Evolutionary conservation across 2,329 filamentous ascomycete genomes (phyloP), one percentile per base, ranked within the genome.

Genomic region (Cladosporium velox): DNA sequence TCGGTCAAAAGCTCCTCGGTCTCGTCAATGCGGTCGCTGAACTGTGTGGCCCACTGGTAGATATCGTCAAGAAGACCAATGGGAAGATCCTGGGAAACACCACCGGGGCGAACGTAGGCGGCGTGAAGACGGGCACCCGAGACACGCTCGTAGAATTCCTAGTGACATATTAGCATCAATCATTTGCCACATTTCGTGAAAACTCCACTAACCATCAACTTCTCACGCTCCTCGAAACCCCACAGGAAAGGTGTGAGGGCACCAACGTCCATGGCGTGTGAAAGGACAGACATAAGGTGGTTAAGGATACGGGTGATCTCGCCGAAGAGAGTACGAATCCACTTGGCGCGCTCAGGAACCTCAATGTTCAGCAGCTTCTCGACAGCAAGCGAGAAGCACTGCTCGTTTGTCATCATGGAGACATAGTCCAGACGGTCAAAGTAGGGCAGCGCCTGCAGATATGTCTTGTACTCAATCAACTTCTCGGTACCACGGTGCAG

Each of bases 391-490:
- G 93, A 88, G 81, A 92, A 99, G 78, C 93, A 97, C 83, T 99
- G 95, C 86, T 99, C 95, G 81, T 99, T 99, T 76, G 95, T 99
- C 95, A 99, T 99, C 96, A 99, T 99, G 76, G 93, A 97, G 73
- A 97, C 93, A 81, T 99, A 99, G 82, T 99, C 95, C 79, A 99
- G 86, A 74, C 95, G 92, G 83, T 99, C 95, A 79, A 99, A 99
- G 85, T 99, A 99, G 65, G 95, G 95, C 77, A 99, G 85, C 66
- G 95, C 95, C 85, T 99, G 95, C 77, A 98, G 87, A 78, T 99
- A 99, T 74, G 94, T 97, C 87, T 97, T 97, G 87, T 99, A 99
- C 86, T 99, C 95, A 82, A 98, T 98, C 82, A 99, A 88, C 87
- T 99, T 99, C 86, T 99, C 95, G 69, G 95, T 99, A 73, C 95